Base-by-base conservation (phyloP, 2,329 filamentous ascomycete genomes). In the Cadophora malorum region DNA sequence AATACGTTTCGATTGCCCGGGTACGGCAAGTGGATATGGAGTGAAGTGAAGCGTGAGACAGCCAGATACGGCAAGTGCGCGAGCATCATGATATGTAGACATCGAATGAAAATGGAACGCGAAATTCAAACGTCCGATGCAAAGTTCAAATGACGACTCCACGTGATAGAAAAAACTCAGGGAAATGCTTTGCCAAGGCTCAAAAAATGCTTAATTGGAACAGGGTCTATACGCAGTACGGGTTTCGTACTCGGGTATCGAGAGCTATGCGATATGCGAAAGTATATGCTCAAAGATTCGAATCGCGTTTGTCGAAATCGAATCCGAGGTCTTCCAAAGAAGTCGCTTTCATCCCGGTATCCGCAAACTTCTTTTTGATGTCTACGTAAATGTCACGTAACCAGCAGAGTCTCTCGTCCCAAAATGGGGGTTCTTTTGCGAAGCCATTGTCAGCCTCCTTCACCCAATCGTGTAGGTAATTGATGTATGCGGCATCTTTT, bases 241-340 rank as follows among this genome's bases (percentile, higher is more conserved):
- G 21, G 8, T 45, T 12, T 59, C 35, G 35, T 25, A 19, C 35
- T 59, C n/a, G 33, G 21, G 33, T 41, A 59, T 59, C 35, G 35
- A 28, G 35, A n/a, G 38, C 28, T 53, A 23, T 38, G 31, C 12
- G 2, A 31, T 53, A 28, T 16, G 31, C 16, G 33, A 31, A 28
- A 47, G 10, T 28, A 63, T 63, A 53, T 63, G 7, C 14, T 63
- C 31, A 63, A 10, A 21, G 21, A 6, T 58, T 49, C 23, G 63
- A 3, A 28, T 64, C 63, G 12, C 59, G 45, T 49, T 64, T 61
- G 25, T 73, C 70, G 71, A 71, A 92, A 64, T 82, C 78, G 74
- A 91, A 92, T 0, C 93, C 94, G 35, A 97, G 81, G 72, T 96
- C 91, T 70, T 87, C 85, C 25, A 96, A 77, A 3, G 83, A 88